phyloP scores from a whole-genome alignment of 192 early-diverging fungal species.

The Backusella parvicylindrica region DNA sequence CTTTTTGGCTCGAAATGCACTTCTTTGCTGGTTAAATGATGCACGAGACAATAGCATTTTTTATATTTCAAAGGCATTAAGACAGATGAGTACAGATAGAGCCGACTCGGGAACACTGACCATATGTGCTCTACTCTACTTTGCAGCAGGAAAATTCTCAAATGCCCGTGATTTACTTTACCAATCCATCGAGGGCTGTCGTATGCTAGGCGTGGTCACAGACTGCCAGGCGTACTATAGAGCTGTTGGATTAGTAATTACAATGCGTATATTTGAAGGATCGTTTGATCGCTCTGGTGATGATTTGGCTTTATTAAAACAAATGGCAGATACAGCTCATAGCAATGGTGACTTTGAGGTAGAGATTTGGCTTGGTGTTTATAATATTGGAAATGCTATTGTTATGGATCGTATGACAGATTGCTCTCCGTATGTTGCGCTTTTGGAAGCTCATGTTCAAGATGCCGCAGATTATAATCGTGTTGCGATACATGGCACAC shows the following conservation, averaged over 20 bases:
- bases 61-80: conserved; percentile 36
- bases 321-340: conserved; percentile 42
- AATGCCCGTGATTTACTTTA: conserved; percentile 25
- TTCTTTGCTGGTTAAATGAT: conserved; percentile 43
- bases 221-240: conserved; percentile 45
- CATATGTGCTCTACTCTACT: conserved; percentile 37
- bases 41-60: conserved; percentile 33
- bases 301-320: conserved; percentile 33
- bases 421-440: conserved; percentile 34
- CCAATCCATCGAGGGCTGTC: conserved; percentile 37
- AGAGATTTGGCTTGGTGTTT: conserved; percentile 45
- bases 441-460: conserved; percentile 37
- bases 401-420: conserved; percentile 39
- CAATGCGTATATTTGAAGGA: conserved; percentile 49
- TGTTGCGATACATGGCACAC: conserved; percentile 40
- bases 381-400: conserved; percentile 39
- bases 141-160: conserved; percentile 38
- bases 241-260: conserved; percentile 36
- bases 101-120: conserved; percentile 34
- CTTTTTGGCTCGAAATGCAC: conserved; percentile 36
- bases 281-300: conserved; percentile 29
- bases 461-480: conserved; percentile 35
- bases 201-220: conserved; percentile 41
- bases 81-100: conserved; percentile 14
- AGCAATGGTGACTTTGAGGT: conserved; percentile 46